Conservation (phyloP, 768 basidiomycete species). For the Calocybe cyanea region DNA sequence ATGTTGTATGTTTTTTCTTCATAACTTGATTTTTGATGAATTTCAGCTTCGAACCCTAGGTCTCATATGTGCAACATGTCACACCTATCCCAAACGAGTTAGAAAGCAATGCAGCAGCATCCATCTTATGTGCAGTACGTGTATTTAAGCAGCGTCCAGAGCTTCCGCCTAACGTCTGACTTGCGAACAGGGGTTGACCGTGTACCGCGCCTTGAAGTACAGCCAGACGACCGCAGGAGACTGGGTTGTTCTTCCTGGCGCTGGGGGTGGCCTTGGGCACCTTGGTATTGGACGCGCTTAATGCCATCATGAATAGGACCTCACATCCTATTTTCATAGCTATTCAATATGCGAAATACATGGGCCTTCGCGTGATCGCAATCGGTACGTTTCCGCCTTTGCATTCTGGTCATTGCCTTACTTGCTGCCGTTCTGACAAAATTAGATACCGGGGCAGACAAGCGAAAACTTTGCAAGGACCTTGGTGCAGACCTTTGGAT, state of each 20-base stretch:
- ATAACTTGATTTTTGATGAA: too few species aligned
- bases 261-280: slow-evolving; percentile 82
- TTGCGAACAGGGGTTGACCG: slow-evolving; percentile 66
- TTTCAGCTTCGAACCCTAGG: slow-evolving; percentile 24
- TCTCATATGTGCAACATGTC: slow-evolving; percentile 70
- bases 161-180: too few species aligned
- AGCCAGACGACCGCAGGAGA: slow-evolving; percentile 62
- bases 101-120: slow-evolving; percentile 63
- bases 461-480: slow-evolving; percentile 29
- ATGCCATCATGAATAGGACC: not conserved
- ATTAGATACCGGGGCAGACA: slow-evolving; percentile 72
- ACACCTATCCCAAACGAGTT: slow-evolving; percentile 75
- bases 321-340: slow-evolving; percentile 30
- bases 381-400: slow-evolving; percentile 38
- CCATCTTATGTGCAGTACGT: slow-evolving; percentile 73
- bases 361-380: slow-evolving; percentile 79
- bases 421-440: not conserved
- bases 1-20: slow-evolving; percentile 38
- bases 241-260: slow-evolving; percentile 74
- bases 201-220: slow-evolving; percentile 82
- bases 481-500: slow-evolving; percentile 63
- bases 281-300: slow-evolving; percentile 43
- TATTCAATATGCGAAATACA: slow-evolving; percentile 74
- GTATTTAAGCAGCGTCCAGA: not conserved
- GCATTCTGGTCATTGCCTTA: not conserved